A percentile compares a stretch with the other conserved stretches of the same genome.
Conservation (phyloP, 2,329 filamentous ascomycete genomes). For the Xylaria sp. region DNA sequence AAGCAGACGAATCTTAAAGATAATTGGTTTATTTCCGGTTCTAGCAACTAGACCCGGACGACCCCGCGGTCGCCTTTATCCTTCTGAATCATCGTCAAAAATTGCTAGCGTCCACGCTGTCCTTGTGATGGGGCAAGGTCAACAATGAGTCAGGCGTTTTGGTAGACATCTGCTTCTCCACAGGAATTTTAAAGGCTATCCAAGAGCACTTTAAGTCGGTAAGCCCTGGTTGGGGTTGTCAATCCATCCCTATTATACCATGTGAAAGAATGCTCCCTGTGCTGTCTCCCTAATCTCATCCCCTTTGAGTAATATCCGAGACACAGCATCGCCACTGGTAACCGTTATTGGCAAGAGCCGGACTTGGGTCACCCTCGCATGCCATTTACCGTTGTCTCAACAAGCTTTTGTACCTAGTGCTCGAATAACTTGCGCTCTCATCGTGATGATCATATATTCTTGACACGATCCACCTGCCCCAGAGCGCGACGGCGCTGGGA, state of each 20-base stretch:
- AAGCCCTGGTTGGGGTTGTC: background rate
- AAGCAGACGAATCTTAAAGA: background rate
- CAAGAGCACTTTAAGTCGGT: background rate
- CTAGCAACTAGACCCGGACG: background rate
- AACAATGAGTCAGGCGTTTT: background rate
- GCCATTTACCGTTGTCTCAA: background rate
- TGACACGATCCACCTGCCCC: background rate
- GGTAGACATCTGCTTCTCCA: background rate
- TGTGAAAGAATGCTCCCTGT: background rate
- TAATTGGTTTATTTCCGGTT: background rate
- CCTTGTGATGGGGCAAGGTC: background rate
- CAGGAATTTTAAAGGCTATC: too few relatives aligned
- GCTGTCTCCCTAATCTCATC: background rate
- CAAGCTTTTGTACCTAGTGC: too few relatives aligned
- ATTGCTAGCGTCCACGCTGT: background rate
- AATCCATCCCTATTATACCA: background rate
- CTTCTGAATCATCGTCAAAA: background rate
- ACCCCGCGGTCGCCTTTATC: background rate
- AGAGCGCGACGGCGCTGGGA: slow-evolving; percentile 29
- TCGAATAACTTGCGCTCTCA: too few relatives aligned
- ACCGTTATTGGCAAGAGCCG: background rate
- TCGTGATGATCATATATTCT: background rate
- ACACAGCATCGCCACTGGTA: background rate
- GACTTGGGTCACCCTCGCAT: background rate
- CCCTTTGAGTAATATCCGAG: background rate